phyloP scores from a whole-genome alignment of 2,329 filamentous ascomycete species.

The Camillea tinctor region DNA sequence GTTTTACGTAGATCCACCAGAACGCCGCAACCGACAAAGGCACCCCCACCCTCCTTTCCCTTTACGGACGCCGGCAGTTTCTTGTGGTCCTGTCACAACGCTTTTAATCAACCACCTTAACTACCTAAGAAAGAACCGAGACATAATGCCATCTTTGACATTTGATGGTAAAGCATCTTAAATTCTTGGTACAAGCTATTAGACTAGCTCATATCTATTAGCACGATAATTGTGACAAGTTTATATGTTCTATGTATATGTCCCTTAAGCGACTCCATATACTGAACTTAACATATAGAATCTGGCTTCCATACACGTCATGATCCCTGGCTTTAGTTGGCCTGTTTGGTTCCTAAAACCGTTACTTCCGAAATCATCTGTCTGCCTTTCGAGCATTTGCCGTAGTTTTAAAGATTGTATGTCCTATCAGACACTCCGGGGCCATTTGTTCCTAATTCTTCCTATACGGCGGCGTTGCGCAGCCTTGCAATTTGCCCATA shows the following conservation, averaged over 20 bases:
- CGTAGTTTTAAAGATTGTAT: background rate
- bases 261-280: background rate
- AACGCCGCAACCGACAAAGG: background rate
- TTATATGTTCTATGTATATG: background rate
- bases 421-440: background rate
- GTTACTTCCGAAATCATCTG: background rate
- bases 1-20: background rate
- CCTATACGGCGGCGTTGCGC: too few relatives aligned
- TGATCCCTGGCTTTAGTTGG: background rate
- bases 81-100: background rate
- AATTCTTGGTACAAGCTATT: background rate
- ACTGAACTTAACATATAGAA: background rate
- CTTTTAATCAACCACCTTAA: background rate
- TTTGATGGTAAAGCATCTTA: background rate
- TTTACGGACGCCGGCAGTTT: background rate
- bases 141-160: background rate
- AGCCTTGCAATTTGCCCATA: conserved; percentile 1
- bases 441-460: background rate
- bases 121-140: background rate
- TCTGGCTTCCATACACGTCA: background rate
- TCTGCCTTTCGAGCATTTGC: background rate
- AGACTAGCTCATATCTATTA: background rate
- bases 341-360: background rate
- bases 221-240: background rate
- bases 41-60: too few relatives aligned